phyloP scores from a whole-genome alignment of 768 basidiomycete genomes.

The Podaxis sp. region DNA sequence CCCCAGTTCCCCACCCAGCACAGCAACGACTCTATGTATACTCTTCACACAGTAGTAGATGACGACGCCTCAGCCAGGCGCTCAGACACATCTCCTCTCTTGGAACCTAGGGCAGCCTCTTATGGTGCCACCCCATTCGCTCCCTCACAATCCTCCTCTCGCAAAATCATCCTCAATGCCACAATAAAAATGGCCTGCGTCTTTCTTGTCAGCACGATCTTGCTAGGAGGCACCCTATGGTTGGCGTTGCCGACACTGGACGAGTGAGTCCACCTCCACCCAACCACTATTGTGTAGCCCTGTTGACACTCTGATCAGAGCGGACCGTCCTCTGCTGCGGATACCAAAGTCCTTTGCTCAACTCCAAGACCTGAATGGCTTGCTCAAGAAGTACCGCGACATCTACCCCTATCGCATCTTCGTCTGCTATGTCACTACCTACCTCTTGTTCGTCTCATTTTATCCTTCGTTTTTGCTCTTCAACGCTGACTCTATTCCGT shows the following conservation, averaged over 20 bases:
- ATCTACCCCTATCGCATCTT: constrained; percentile 85
- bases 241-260: constrained; percentile 77
- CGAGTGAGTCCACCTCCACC: constrained; percentile 47
- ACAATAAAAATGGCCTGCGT: constrained; percentile 81
- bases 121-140: constrained; percentile 53
- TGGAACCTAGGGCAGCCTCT: constrained; percentile 39
- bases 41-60: constrained; percentile 57
- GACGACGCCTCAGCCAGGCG: constrained; percentile 21
- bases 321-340: constrained; percentile 71
- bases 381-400: constrained; percentile 89
- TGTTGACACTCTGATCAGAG: constrained; percentile 38
- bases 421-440: constrained; percentile 83
- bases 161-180: constrained; percentile 72
- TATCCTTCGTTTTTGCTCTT: constrained; percentile 6
- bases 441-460: constrained; percentile 75
- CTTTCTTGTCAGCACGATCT: constrained; percentile 63
- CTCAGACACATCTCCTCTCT: constrained; percentile 38
- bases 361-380: constrained; percentile 78
- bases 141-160: constrained; percentile 39
- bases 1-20: constrained; percentile 17
- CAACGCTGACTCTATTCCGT: constrained; percentile 1
- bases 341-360: constrained; percentile 89
- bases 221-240: constrained; percentile 80
- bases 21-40: constrained; percentile 47
- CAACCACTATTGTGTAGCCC: constrained; percentile 8